Evolutionary conservation across 345 rosid species (phyloP), one percentile per base, ranked within the genome.

Genomic region (Angophora floribunda): DNA sequence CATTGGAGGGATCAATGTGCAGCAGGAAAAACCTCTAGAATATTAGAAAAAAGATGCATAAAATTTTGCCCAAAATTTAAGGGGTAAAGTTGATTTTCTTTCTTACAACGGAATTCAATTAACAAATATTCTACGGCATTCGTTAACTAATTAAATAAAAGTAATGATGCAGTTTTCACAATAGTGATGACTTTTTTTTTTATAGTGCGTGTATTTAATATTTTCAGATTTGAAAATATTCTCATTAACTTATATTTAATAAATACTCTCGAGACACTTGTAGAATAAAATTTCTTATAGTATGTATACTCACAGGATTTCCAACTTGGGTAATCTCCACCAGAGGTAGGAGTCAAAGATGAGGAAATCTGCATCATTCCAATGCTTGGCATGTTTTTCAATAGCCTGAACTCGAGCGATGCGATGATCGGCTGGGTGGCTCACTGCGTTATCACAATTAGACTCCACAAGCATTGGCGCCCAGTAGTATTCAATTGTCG

Each of bases 401-500:
- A 97, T 96, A 19, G 98, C 94, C 85, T 95, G 95, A 22, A 95
- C 94, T 89, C 96, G 92, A 30, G 97, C 97, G 75, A 95, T 91
- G 53, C 96, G 91, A 22, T 96, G 94, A 28, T 96, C 92, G 19
- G 95, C 87, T 41, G 94, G 90, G 88, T 95, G 99, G 90, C 90
- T 91, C 15, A 91, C 91, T 3, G 98, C 97, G 55, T 96, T 95
- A 61, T 97, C 99, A 1, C 98, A 95, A 92, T 97, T 97, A 11
- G 99, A 97, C 92, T 97, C 98, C 44, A 97, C 98, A 53, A 97
- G 89, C 90, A 97, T 92, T 30, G 99, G 99, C 5, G 98, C 96
- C 99, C 99, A 97, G 70, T 95, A 97, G 89, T 94, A 97, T 88
- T 97, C 98, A n/a, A 97, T 92, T 7, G 97, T 92, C 6, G 97